Evolutionary conservation across 441 rosid genomes (phyloP).

Genomic region (Kokia cookei): DNA sequence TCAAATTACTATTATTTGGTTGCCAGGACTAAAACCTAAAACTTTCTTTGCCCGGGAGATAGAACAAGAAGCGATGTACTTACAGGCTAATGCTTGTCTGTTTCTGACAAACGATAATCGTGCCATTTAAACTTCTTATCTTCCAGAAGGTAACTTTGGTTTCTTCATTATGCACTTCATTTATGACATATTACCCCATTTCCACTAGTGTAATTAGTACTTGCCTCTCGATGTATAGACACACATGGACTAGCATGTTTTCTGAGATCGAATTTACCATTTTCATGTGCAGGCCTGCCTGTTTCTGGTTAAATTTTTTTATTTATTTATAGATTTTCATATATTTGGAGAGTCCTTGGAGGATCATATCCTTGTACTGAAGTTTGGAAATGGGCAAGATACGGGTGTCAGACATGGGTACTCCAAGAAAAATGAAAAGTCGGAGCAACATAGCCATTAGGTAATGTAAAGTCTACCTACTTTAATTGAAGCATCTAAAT

Average conservation of each 20-base stretch:
- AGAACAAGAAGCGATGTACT: neutral
- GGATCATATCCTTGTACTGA: neutral
- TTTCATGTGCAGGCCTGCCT: neutral
- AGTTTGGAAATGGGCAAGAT: neutral
- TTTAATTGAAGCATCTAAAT: neutral
- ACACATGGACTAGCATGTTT: neutral
- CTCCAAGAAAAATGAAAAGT: neutral
- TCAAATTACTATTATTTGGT: neutral
- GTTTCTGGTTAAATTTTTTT: neutral
- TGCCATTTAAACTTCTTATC: conserved; percentile 6
- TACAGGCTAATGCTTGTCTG: neutral
- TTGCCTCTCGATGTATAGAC: neutral
- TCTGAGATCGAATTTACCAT: neutral
- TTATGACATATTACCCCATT: neutral
- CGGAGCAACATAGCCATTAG: neutral
- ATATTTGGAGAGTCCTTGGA: neutral
- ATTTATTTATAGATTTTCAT: neutral
- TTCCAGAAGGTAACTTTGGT: neutral
- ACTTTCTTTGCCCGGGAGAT: neutral
- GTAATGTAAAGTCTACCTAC: neutral
- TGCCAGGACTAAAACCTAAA: neutral
- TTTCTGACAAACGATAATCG: neutral
- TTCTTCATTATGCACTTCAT: neutral
- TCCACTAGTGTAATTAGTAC: neutral
- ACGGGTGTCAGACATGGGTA: neutral